Evolutionary conservation across 176 grass and related monocot species (phyloP).

Genomic region (Oryza officinalis): DNA sequence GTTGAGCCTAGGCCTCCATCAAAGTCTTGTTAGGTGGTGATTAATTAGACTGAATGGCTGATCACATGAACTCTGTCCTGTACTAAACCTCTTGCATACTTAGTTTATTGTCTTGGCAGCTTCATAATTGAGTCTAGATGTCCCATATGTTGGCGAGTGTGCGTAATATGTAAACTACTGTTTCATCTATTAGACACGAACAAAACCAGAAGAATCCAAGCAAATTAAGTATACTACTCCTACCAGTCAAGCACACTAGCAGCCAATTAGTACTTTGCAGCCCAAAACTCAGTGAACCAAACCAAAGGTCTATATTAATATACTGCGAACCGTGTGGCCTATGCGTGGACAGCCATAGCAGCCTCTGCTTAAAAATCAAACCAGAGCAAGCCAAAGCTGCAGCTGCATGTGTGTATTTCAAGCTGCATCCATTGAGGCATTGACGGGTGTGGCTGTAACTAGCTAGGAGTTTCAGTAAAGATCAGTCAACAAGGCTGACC

Average conservation of each 20-base stretch:
- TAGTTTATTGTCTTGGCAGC: not conserved
- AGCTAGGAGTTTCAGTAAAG: not conserved
- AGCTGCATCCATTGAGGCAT: not conserved
- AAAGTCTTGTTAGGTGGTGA: not conserved
- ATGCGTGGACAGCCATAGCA: not conserved
- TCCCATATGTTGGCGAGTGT: slow-evolving; percentile 2
- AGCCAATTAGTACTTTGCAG: not conserved
- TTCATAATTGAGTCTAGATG: not conserved
- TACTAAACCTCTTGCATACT: not conserved
- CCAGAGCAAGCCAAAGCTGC: not conserved
- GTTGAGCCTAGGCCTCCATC: not conserved
- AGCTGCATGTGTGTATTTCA: not conserved
- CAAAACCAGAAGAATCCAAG: not conserved
- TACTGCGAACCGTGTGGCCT: slow-evolving; percentile 9
- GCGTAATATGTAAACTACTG: not conserved
- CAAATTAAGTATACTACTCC: not conserved
- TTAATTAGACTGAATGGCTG: not conserved
- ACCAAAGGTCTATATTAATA: too few relatives aligned
- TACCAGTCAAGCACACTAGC: slow-evolving; percentile 1
- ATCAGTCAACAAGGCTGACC: not conserved
- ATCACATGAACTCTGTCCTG: not conserved
- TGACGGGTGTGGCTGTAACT: not conserved
- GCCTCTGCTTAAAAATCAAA: not conserved
- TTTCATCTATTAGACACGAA: not conserved
- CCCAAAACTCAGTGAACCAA: not conserved